phyloP scores from a whole-genome alignment of 805 yeast genomes.

The Cyberlindnera nakhonratchasimensis region DNA sequence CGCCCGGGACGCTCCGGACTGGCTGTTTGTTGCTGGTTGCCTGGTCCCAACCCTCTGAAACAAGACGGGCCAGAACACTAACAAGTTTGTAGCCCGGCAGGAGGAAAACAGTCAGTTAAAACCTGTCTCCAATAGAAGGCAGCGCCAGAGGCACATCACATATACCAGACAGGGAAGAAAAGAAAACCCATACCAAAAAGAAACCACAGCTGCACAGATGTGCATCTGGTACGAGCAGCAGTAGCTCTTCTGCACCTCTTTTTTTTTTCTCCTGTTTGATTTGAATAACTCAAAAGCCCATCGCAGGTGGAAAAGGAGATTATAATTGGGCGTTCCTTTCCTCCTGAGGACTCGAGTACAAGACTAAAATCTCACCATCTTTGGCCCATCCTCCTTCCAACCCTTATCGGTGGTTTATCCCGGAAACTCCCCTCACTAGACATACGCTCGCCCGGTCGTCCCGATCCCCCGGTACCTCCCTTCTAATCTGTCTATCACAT shows the following conservation, averaged over 20 bases:
- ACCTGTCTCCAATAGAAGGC: too few species aligned
- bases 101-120: too few species aligned
- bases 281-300: too few species aligned
- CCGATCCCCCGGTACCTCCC: not conserved
- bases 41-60: too few species aligned
- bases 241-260: not conserved
- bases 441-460: not conserved
- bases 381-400: not conserved
- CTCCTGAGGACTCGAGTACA: too few species aligned
- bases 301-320: not conserved
- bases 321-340: slow-evolving; percentile 9
- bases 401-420: slow-evolving; percentile 6
- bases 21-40: not conserved
- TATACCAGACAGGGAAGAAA: slow-evolving; percentile 1
- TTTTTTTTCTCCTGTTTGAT: too few species aligned
- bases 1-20: slow-evolving; percentile 6
- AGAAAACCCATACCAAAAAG: too few species aligned
- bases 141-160: too few species aligned
- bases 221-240: slow-evolving; percentile 14
- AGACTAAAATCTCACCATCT: not conserved
- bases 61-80: too few species aligned
- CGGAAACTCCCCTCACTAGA: slow-evolving; percentile 4
- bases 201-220: too few species aligned
- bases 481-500: not conserved
- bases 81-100: too few species aligned